Base-by-base conservation (phyloP, 2,329 filamentous ascomycete species). In the Ascochyta koolunga region DNA sequence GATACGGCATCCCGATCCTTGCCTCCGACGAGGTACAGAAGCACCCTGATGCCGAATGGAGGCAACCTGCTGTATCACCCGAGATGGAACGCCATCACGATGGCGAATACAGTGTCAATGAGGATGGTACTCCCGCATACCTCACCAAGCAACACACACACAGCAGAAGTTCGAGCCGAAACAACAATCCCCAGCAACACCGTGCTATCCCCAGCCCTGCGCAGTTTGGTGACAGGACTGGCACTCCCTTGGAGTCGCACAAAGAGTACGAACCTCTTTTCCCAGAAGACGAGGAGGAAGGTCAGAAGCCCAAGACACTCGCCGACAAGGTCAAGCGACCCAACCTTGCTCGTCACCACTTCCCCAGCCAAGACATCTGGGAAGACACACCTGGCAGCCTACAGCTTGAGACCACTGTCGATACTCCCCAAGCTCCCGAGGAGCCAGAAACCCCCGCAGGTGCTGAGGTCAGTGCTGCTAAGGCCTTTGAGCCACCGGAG, bases 241-340 rank as follows among this genome's bases (percentile, higher is more conserved):
- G 82, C 37, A 92, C 89, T 3, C 90, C 90, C 5, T 78, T 96
- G 8, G 91, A 96, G 65, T 89, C 96, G 67, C 90, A 96, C 5
- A 89, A 93, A 66, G 93, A 98, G 73, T 98, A 98, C 68, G 93
- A 98, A 72, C 95, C 95, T 1, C 79, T 99, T 3, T 99, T 99
- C 76, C 88, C 90, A 0, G 92, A 82, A 35, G 78, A 86, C 13
- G 82, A 95, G 51, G 89, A 93, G 15, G 77, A 82, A 21, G 78
- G 80, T 44, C 81, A 82, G 59, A 76, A 82, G 51, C 79, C 78
- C 8, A 69, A 81, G 43, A 80, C 80, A n/a, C 76, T 80, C 27
- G 77, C 78, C 27, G 81, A 86, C 54, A 82, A 82, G 59, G 78
- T 86, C 62, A 86, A 85, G 72, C 76, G 79, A 37, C 78, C 79